Base-by-base conservation (phyloP, 1,139 yeast species). In the Pichia sp. region DNA sequence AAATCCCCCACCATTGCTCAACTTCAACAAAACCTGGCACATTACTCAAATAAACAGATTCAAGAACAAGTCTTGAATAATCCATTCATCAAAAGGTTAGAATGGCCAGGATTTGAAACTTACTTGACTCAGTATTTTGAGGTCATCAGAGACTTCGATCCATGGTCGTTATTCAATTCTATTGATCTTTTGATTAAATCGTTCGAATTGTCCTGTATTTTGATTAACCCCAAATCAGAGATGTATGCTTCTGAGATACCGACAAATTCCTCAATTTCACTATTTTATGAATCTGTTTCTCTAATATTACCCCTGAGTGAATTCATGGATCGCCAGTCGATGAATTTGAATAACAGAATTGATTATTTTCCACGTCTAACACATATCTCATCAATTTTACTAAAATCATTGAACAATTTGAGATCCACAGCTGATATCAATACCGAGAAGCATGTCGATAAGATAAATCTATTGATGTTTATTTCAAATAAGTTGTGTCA, bases 371-470 rank as follows among this genome's bases (percentile, higher is more conserved):
- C 79, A 7, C 59, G 85, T 38, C 59, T 77, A 29, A 68, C 77
- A 8, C 75, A 72, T 55, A 59, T 81, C 39, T 81, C 90, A 0
- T 67, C 81, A 9, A 60, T 79, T 3, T 59, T 83, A 27, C 64
- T 83, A 46, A 78, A 77, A 53, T 67, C 80, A 36, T 79, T 83
- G 64, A 83, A 83, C 57, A 73, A 78, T 44, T 72, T 81, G 27
- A 64, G 90, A 47, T 34, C 36, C 8, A 85, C 80, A 44, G 69
- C 71, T 31, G 79, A 73, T 44, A 65, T 71, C 4, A 67, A 67
- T 44, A 43, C 34, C 53, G 56, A 37, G 40, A 56, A 55, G 47
- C 62, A 53, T 52, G 61, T 58, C 43, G 65, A 62, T 39, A 81
- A 81, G 52, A 74, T 74, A 43, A 64, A 71, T 11, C 67, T 81